These are phyloP conservation scores for Rubroboletus pulcherrimus DNA, from an alignment of 768 basidiomycete genomes.

Conservation along the genomic window DNA sequence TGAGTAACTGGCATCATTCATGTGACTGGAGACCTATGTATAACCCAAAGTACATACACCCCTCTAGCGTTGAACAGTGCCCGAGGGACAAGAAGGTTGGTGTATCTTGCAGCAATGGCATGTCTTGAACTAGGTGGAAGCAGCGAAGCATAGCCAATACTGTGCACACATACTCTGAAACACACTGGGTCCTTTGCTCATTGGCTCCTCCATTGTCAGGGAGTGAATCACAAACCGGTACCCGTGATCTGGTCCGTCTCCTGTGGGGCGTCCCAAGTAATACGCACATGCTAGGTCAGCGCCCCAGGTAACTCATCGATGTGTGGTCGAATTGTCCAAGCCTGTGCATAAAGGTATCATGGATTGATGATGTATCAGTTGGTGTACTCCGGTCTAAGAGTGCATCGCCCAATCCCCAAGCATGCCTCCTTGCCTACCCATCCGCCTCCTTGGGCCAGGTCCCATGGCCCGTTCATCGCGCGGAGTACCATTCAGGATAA, in stretches of 20 bases:
- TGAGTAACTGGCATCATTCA: no score
- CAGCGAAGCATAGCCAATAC: background rate
- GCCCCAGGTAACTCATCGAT: background rate
- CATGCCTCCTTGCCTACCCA: slow-evolving; percentile 45
- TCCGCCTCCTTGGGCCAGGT: slow-evolving; percentile 47
- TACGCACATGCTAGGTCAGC: background rate
- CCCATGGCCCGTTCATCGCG: slow-evolving; percentile 49
- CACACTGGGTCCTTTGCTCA: background rate
- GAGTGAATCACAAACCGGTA: background rate
- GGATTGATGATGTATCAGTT: background rate
- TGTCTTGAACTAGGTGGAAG: background rate
- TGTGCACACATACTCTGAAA: background rate
- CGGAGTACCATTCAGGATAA: slow-evolving; percentile 51
- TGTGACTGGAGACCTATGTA: slow-evolving; percentile 7
- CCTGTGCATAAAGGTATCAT: background rate
- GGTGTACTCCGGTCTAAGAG: slow-evolving; percentile 22
- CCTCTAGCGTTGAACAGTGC: slow-evolving; percentile 20
- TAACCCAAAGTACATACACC: slow-evolving; percentile 57
- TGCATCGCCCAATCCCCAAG: slow-evolving; percentile 57
- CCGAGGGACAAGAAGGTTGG: background rate
- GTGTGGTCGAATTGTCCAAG: background rate
- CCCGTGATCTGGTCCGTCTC: background rate
- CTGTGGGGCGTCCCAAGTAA: background rate
- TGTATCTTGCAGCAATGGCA: background rate
- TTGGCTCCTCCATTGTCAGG: background rate